Evolutionary conservation across 768 basidiomycete genomes (phyloP).

Genomic region (Lyophyllum shimeji): DNA sequence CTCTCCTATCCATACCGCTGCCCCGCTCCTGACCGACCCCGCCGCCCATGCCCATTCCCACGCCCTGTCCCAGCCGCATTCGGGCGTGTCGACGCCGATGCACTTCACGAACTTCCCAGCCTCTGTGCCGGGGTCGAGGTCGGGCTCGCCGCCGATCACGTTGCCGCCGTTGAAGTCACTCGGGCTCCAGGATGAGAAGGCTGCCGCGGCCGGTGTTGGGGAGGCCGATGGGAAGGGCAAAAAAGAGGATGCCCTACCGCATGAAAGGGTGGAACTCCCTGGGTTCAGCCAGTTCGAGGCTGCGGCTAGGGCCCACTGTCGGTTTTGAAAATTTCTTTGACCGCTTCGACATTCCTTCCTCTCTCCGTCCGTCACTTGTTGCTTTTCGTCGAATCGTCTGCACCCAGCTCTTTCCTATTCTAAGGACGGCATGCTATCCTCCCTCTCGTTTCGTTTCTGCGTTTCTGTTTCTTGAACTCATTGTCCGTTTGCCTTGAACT

Average conservation of each 20-base stretch:
- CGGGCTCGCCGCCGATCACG: constrained; percentile 70
- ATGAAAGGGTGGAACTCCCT: constrained; percentile 51
- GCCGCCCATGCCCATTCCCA: constrained; percentile 16
- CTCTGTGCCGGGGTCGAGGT: constrained; percentile 58
- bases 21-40: constrained; percentile 20
- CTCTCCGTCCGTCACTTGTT: background rate
- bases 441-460: constrained; percentile 5
- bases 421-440: constrained; percentile 16
- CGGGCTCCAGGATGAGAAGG: constrained; percentile 5
- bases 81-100: constrained; percentile 19
- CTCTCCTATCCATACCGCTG: constrained; percentile 8
- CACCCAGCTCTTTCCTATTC: background rate
- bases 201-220: background rate
- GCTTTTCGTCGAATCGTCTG: background rate
- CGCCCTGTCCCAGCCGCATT: constrained; percentile 20
- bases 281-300: constrained; percentile 67
- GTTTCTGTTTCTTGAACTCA: background rate
- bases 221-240: constrained; percentile 18
- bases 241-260: constrained; percentile 13
- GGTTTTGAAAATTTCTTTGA: constrained; percentile 18
- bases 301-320: constrained; percentile 30
- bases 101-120: constrained; percentile 21
- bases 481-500: background rate
- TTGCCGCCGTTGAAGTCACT: constrained; percentile 60
- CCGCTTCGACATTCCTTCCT: background rate